phyloP scores from a whole-genome alignment of 306 rosid genomes.

The Prunus campanulata region DNA sequence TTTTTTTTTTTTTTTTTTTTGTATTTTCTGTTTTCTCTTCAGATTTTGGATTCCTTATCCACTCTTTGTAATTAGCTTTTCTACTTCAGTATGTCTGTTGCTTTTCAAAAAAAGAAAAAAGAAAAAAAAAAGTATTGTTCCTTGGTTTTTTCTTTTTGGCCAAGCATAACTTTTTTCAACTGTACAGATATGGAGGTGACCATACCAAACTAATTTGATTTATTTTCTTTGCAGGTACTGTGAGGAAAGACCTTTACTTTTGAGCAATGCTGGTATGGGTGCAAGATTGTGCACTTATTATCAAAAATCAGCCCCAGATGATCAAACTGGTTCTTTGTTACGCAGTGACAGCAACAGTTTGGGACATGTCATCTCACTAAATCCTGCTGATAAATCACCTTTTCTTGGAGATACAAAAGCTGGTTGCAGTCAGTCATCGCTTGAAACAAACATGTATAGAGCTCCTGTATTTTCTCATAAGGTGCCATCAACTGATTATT shows the following conservation, averaged over 20 bases:
- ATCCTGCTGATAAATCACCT: conserved; percentile 96
- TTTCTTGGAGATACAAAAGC: conserved; percentile 88
- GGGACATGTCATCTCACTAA: conserved; percentile 80
- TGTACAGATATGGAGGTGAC: conserved; percentile 12
- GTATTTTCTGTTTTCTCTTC: no score
- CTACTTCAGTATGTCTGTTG: no score
- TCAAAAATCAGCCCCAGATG: conserved; percentile 82
- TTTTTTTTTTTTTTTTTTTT: accelerated
- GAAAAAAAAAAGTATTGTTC: background rate
- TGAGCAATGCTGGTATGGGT: conserved; percentile 95
- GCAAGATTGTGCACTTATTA: conserved; percentile 94
- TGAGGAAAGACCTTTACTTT: conserved; percentile 95
- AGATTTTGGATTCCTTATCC: no score
- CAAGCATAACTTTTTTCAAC: background rate
- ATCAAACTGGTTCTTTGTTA: conserved; percentile 67
- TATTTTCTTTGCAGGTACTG: conserved; percentile 64
- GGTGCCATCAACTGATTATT: conserved; percentile 81
- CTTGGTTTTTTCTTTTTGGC: background rate
- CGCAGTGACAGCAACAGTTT: conserved; percentile 62
- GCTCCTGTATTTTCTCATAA: conserved; percentile 91
- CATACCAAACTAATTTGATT: conserved; percentile 14
- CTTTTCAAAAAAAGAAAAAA: no score
- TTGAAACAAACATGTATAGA: conserved; percentile 96
- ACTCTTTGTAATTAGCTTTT: no score
- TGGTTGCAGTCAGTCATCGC: conserved; percentile 78